Conservation (phyloP, 1,284 basidiomycete genomes). For the Irpex sp. region DNA sequence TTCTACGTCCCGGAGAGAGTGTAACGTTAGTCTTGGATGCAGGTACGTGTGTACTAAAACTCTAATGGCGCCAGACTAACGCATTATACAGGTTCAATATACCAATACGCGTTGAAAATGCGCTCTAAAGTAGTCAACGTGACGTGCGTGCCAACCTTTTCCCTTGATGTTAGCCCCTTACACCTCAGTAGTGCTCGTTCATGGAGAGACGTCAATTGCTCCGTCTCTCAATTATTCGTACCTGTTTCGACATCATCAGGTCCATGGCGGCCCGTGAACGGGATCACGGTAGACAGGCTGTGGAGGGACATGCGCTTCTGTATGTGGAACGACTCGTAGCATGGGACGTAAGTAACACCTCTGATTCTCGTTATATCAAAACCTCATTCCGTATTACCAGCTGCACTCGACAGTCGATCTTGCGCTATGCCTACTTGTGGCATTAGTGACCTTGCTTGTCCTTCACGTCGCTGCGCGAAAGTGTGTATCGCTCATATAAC, state of each 20-base stretch:
- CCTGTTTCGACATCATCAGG: slow-evolving; percentile 27
- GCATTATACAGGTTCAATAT: slow-evolving; percentile 43
- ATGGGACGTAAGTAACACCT: neutral
- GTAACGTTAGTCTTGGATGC: slow-evolving; percentile 65
- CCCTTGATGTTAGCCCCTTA: slow-evolving; percentile 5
- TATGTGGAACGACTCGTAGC: slow-evolving; percentile 44
- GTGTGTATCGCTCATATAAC: neutral
- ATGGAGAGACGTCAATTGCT: slow-evolving; percentile 62
- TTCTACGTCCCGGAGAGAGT: slow-evolving; percentile 60
- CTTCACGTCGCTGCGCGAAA: slow-evolving; percentile 2
- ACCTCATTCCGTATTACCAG: neutral
- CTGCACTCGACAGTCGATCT: neutral
- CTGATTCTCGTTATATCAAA: neutral
- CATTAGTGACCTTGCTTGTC: slow-evolving; percentile 6
- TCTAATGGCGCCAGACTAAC: slow-evolving; percentile 3
- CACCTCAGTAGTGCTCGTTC: slow-evolving; percentile 46
- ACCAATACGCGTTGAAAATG: slow-evolving; percentile 66
- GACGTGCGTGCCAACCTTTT: slow-evolving; percentile 43
- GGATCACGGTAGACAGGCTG: slow-evolving; percentile 59
- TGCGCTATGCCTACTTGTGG: neutral
- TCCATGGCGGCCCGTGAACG: slow-evolving; percentile 36
- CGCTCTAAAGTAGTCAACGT: slow-evolving; percentile 64
- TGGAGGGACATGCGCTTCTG: slow-evolving; percentile 66
- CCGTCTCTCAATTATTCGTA: slow-evolving; percentile 56
- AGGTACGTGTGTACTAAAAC: slow-evolving; percentile 16